phyloP scores from a whole-genome alignment of 2,329 filamentous ascomycete species.

The Monilinia fructicola region DNA sequence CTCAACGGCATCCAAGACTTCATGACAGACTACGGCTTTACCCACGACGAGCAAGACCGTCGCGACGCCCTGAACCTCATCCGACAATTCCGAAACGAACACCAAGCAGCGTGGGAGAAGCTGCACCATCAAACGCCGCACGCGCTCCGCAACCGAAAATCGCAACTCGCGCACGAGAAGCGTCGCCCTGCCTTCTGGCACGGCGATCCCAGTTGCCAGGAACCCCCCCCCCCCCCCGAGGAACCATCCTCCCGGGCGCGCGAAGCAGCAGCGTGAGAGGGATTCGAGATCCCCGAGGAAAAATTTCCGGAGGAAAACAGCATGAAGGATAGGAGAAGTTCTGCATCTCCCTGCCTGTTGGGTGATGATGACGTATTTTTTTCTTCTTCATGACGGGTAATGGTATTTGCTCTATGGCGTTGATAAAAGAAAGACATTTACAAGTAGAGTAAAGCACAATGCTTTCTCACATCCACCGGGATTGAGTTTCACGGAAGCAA shows the following conservation, averaged over 20 bases:
- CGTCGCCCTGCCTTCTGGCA: not conserved
- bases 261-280: not conserved
- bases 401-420: no score
- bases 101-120: constrained; percentile 1
- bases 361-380: no score
- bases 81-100: not conserved
- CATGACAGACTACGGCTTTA: constrained; percentile 7
- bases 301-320: no score
- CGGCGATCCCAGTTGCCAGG: fast-evolving
- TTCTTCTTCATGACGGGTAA: no score
- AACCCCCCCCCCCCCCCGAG: not conserved
- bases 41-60: not conserved
- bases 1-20: not conserved
- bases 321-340: no score
- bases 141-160: no score
- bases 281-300: no score
- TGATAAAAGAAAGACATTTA: no score
- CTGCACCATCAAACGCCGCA: not conserved
- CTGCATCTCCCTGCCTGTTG: no score
- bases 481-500: no score
- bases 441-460: no score
- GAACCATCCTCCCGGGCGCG: not conserved
- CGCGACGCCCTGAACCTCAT: not conserved
- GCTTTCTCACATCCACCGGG: no score
- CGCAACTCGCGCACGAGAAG: not conserved